These are phyloP conservation scores for Phaseolus lunatus DNA, from an alignment of 306 rosid genomes.

Conservation along the genomic window DNA sequence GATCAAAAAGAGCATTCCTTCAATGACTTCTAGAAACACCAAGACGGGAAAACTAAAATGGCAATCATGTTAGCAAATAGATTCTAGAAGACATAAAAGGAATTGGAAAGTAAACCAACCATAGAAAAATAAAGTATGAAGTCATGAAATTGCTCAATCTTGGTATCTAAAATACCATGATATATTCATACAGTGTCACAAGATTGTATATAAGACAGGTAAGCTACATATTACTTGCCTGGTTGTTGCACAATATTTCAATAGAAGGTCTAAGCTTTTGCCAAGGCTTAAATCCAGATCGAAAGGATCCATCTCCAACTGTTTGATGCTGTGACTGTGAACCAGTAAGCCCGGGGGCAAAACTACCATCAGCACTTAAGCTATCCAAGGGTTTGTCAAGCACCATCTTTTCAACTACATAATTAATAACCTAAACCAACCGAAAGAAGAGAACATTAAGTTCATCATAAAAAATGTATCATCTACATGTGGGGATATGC, in stretches of 20 bases:
- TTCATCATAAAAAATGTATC: slow-evolving; percentile 27
- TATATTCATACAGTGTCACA: slow-evolving; percentile 1
- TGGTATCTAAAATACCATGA: slow-evolving; percentile 16
- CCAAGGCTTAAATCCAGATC: slow-evolving; percentile 89
- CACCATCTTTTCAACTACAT: slow-evolving; percentile 92
- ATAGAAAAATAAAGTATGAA: slow-evolving; percentile 15
- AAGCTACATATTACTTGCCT: slow-evolving; percentile 64
- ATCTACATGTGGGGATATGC: slow-evolving; percentile 26
- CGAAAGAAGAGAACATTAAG: slow-evolving; percentile 26
- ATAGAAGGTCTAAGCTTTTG: slow-evolving; percentile 89
- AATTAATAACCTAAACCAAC: slow-evolving; percentile 79
- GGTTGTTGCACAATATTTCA: slow-evolving; percentile 94
- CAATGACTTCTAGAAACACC: slow-evolving; percentile 21
- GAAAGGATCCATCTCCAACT: slow-evolving; percentile 82
- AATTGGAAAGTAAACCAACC: slow-evolving; percentile 22
- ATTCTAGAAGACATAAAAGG: slow-evolving; percentile 22
- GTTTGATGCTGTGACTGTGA: slow-evolving; percentile 60
- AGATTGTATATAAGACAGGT: not conserved
- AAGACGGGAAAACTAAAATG: slow-evolving; percentile 5
- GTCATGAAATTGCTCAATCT: slow-evolving; percentile 28
- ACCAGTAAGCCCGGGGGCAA: slow-evolving; percentile 73
- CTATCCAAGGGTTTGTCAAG: slow-evolving; percentile 89
- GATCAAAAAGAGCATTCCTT: not conserved
- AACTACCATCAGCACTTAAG: slow-evolving; percentile 65
- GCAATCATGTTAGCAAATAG: slow-evolving; percentile 3